These are phyloP conservation scores for Talaromyces funiculosus DNA, from an alignment of 2,329 filamentous ascomycete genomes.

Conservation along the genomic window DNA sequence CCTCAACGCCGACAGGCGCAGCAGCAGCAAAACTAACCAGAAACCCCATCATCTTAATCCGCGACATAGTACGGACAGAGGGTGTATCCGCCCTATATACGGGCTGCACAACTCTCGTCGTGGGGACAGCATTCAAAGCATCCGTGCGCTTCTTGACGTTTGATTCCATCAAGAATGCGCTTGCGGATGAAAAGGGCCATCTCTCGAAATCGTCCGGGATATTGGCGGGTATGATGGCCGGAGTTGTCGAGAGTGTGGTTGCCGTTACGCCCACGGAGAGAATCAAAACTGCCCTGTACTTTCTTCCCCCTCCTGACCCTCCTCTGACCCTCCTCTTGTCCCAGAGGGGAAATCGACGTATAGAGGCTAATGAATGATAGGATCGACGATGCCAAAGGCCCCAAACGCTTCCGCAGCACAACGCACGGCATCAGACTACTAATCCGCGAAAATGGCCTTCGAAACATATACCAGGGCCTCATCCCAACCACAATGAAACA, in stretches of 20 bases:
- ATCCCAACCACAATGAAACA: conserved; percentile 59
- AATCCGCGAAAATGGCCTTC: conserved; percentile 49
- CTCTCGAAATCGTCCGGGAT: conserved; percentile 54
- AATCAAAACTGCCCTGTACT: conserved; percentile 58
- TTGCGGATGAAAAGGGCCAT: conserved; percentile 50
- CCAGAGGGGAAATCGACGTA: no score
- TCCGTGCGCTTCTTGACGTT: conserved; percentile 62
- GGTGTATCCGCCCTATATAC: conserved; percentile 57
- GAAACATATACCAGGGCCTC: conserved; percentile 55
- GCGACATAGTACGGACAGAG: conserved; percentile 51
- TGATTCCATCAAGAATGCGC: conserved; percentile 56
- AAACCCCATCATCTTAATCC: conserved; percentile 56
- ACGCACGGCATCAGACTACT: conserved; percentile 49
- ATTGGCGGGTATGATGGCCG: conserved; percentile 59
- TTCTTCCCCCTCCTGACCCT: neutral
- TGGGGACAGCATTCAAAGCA: conserved; percentile 60
- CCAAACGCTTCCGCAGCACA: conserved; percentile 46
- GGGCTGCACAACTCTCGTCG: conserved; percentile 55
- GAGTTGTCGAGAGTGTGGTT: conserved; percentile 56
- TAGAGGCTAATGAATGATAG: conserved; percentile 13
- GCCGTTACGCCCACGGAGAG: conserved; percentile 64
- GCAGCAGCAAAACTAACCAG: conserved; percentile 33
- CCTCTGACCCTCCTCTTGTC: no score
- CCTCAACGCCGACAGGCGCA: conserved; percentile 35
- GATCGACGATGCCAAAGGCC: conserved; percentile 54